Evolutionary conservation across 495 filamentous ascomycete species (phyloP).

Genomic region (Podospora bellae-mahoneyi): DNA sequence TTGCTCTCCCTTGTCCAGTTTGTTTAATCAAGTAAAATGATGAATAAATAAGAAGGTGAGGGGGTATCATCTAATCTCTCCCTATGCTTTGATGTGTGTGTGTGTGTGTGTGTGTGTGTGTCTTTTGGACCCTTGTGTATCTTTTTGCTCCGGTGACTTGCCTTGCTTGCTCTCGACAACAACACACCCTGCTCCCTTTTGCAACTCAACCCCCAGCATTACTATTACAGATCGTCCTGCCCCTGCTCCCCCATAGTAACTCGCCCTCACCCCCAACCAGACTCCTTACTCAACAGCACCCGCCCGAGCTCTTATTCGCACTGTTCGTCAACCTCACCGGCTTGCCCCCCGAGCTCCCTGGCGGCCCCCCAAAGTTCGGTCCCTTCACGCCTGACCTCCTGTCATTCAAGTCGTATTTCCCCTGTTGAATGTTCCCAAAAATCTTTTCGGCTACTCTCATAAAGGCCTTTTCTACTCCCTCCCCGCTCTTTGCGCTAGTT

Average conservation of each 20-base stretch:
- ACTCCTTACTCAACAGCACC: conserved; percentile 18
- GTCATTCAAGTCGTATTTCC: conserved; percentile 92
- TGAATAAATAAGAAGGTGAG: neutral
- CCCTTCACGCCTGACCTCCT: conserved; percentile 87
- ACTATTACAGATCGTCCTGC: neutral
- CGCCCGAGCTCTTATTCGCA: conserved; percentile 10
- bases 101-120: neutral
- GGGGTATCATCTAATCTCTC: conserved; percentile 7
- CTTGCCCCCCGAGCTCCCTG: conserved; percentile 45
- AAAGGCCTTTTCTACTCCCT: conserved; percentile 90
- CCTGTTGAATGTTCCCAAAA: conserved; percentile 90
- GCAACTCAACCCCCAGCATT: neutral
- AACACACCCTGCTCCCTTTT: neutral
- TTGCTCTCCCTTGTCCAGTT: too few species aligned
- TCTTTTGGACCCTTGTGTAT: neutral
- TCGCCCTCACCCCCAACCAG: neutral
- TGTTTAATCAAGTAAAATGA: too few species aligned
- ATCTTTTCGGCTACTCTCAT: conserved; percentile 90
- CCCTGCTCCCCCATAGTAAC: neutral
- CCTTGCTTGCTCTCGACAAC: neutral
- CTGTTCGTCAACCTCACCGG: conserved; percentile 38
- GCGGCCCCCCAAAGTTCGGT: conserved; percentile 27
- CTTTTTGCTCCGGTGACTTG: neutral
- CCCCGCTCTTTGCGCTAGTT: conserved; percentile 91
- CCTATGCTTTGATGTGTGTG: neutral